A percentile compares a stretch with the other conserved stretches of the same genome.
phyloP scores from a whole-genome alignment of 2,329 filamentous ascomycete genomes.

The Ophiosphaerella narmari region DNA sequence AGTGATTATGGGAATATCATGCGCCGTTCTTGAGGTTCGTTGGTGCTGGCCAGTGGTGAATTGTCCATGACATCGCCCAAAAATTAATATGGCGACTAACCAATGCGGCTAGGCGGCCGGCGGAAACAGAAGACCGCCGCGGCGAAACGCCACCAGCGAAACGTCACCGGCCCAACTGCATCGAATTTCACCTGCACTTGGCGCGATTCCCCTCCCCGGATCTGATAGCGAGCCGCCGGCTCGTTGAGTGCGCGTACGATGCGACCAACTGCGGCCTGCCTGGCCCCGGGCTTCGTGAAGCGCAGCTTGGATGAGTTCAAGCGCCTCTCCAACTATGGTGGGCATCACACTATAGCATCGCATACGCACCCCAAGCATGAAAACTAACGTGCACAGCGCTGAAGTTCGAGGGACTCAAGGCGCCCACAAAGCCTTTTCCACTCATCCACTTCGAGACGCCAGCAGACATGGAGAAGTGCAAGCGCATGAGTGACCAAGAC shows the following conservation, averaged over 20 bases:
- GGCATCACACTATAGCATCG: constrained; percentile 24
- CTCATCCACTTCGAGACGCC: constrained; percentile 66
- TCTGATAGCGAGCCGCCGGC: no score
- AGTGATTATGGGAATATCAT: constrained; percentile 1
- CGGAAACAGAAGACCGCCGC: constrained; percentile 11
- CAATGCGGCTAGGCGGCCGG: constrained; percentile 23
- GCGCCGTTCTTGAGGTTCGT: constrained; percentile 1
- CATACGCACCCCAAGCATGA: constrained; percentile 21
- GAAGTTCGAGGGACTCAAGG: constrained; percentile 70
- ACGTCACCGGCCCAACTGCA: constrained; percentile 13
- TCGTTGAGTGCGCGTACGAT: constrained; percentile 24
- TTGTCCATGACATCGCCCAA: constrained; percentile 9
- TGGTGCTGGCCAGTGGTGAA: background rate
- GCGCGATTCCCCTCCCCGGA: background rate
- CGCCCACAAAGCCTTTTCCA: constrained; percentile 65
- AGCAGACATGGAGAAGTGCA: constrained; percentile 55
- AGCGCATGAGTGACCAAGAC: constrained; percentile 83
- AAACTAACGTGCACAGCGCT: constrained; percentile 58
- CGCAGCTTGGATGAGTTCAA: constrained; percentile 64
- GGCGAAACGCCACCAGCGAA: constrained; percentile 20
- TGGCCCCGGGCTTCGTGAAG: constrained; percentile 58
- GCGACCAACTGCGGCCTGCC: constrained; percentile 42
- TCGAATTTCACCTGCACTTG: no score
- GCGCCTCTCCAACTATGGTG: constrained; percentile 60
- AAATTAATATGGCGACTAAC: constrained; percentile 23